phyloP scores from a whole-genome alignment of 169 alveolate species.

The Plasmodium coatneyi region DNA sequence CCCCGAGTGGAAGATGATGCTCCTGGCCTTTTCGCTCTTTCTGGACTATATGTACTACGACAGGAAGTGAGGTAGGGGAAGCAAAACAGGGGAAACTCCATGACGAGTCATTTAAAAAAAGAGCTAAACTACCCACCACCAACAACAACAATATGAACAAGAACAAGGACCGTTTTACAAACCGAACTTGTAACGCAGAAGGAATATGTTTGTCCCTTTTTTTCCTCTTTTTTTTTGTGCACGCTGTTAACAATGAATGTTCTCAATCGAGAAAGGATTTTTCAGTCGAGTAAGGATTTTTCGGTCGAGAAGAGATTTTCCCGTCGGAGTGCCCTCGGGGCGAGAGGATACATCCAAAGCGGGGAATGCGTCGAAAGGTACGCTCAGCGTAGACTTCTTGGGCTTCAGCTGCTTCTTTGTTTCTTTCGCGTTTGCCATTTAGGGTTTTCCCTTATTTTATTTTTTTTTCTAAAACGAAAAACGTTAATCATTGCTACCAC shows the following conservation, averaged over 20 bases:
- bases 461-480: neutral
- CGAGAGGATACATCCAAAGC: neutral
- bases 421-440: neutral
- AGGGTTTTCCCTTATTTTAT: neutral
- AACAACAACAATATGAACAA: neutral
- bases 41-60: constrained; percentile 64
- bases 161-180: neutral
- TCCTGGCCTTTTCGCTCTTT: constrained; percentile 60
- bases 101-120: neutral
- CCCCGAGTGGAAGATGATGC: constrained; percentile 75
- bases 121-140: neutral
- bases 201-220: neutral
- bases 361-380: neutral
- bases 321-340: neutral
- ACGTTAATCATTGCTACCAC: neutral
- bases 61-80: neutral
- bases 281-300: too few species aligned
- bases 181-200: neutral
- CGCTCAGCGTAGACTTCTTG: neutral
- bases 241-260: neutral
- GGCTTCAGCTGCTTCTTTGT: neutral
- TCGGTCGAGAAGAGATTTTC: neutral
- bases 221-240: neutral
- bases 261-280: neutral
- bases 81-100: neutral